A percentile compares a stretch with the other conserved stretches of the same genome.
Evolutionary conservation across 1,284 basidiomycete genomes (phyloP).

Genomic region (Ceratobasidium sp.): DNA sequence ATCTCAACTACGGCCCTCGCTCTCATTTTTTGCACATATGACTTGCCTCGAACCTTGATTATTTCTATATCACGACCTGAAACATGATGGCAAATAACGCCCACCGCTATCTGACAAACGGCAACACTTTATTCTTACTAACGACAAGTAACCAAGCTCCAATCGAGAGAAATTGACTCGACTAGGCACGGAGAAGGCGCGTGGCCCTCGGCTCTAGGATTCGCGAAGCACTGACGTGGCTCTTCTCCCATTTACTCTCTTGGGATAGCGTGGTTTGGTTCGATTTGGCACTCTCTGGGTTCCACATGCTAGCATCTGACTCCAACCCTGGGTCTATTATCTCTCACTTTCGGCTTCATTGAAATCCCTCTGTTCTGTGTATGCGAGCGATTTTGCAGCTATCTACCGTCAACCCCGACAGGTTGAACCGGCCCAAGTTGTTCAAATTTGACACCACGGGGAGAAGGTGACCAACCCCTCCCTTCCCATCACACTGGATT

Average conservation of each 20-base stretch:
- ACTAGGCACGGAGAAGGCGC: constrained; percentile 10
- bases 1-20: neutral
- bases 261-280: neutral
- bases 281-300: neutral
- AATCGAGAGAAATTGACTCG: neutral
- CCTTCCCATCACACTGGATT: too few species aligned
- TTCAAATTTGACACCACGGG: too few species aligned
- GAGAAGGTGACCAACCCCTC: too few species aligned
- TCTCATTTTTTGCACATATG: neutral
- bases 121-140: neutral
- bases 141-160: neutral
- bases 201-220: constrained; percentile 8
- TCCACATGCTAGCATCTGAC: neutral
- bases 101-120: neutral
- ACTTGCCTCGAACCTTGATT: constrained; percentile 1
- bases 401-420: too few species aligned
- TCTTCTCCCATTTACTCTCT: neutral
- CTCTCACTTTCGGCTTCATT: neutral
- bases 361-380: neutral
- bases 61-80: neutral
- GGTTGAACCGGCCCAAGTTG: too few species aligned
- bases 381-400: too few species aligned
- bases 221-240: neutral
- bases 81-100: neutral
- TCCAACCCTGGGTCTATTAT: neutral